Conservation (phyloP, 2,329 filamentous ascomycete genomes). For the Bipolaris oryzae region DNA sequence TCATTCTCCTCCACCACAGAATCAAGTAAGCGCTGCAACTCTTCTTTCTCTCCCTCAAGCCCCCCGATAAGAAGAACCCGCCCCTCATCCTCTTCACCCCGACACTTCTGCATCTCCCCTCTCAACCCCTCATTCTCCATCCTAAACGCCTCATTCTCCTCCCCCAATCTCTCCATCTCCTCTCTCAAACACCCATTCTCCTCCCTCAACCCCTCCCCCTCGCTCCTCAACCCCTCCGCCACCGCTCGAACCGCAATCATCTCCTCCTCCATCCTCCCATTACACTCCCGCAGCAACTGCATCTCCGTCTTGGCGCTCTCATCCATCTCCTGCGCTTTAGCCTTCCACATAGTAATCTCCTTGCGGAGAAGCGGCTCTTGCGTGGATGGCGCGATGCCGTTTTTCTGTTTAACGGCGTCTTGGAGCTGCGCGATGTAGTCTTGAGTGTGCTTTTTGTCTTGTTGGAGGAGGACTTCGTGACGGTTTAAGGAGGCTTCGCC, state of each 20-base stretch:
- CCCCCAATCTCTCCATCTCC: neutral
- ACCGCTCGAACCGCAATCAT: neutral
- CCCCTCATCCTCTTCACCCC: too few species aligned
- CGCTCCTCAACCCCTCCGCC: neutral
- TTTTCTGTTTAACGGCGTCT: slow-evolving; percentile 6
- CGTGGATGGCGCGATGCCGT: neutral
- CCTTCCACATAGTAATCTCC: slow-evolving; percentile 5
- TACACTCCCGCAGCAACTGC: slow-evolving; percentile 3
- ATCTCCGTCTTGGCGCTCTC: slow-evolving; percentile 5
- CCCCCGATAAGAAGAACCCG: too few species aligned
- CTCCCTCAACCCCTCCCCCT: neutral
- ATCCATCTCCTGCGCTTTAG: neutral
- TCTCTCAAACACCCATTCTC: neutral
- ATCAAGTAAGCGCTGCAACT: too few species aligned
- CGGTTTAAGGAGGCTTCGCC: slow-evolving; percentile 4
- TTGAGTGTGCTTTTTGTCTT: slow-evolving; percentile 4
- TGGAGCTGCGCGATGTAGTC: slow-evolving; percentile 6
- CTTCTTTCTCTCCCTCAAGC: too few species aligned
- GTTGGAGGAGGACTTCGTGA: neutral
- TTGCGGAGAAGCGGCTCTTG: neutral
- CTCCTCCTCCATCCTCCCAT: slow-evolving; percentile 1
- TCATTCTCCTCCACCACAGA: neutral
- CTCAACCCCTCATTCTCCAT: too few species aligned
- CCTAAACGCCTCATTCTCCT: too few species aligned
- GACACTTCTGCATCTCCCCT: too few species aligned